Base-by-base conservation (phyloP, 2,329 filamentous ascomycete species). In the Colletotrichum higginsianum region DNA sequence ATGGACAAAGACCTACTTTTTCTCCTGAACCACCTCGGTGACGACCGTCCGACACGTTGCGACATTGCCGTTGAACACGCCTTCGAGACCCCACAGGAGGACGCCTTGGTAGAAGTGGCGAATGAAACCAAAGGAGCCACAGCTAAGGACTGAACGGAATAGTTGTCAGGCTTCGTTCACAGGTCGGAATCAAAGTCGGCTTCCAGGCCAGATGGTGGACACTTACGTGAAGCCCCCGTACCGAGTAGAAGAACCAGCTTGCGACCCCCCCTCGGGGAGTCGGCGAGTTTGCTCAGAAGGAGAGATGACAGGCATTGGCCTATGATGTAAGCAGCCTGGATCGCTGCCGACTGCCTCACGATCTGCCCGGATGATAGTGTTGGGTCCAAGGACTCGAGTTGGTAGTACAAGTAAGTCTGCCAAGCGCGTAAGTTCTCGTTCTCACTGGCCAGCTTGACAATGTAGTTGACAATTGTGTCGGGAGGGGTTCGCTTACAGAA, bases 161-260 rank as follows among this genome's bases (percentile, higher is more conserved):
- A 35, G 7, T 5, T 18, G 50, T 55, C 13, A 55, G 49, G 23
- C 49, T 16, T 23, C 21, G 11, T 2, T 15, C 26, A 9, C 35
- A 0, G 12, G 7, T 8, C 8, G 23, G 35, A 15, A 35, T 2
- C 15, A 21, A 4, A 1, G 26, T 15, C 23, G 4, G 4, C 23
- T 16, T 55, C n/a, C 47, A 26, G 47, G 9, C 9, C 35, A 35
- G 30, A 30, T 6, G 30, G 7, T 30, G 30, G 7, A 35, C 21
- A 35, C 50, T 55, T 55, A 55, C 50, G 23, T 55, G 50, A 55
- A 55, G 50, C 50, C 4, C 23, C 23, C 18, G 50, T 55, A 8
- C 50, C 50, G 50, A 55, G 50, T 2, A 55, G 26, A 2, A 55
- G 50, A 16, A 55, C 50, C 50, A 30, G 5, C 15, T 55, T 55